These are phyloP conservation scores for Saitoella complicata DNA, from an alignment of 805 yeast species.

Conservation along the genomic window DNA sequence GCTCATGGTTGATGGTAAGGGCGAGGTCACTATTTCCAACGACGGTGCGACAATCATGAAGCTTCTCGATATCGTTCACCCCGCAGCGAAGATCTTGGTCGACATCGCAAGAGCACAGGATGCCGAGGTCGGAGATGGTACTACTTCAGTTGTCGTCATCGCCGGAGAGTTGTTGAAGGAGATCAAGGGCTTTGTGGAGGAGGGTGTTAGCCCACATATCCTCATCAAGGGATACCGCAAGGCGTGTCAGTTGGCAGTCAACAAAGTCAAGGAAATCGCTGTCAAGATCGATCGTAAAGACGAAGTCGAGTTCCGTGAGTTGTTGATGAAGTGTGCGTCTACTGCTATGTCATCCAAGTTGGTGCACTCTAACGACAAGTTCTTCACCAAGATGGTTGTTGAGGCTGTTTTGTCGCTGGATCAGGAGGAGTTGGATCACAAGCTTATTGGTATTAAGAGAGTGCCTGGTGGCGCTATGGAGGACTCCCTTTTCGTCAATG, in stretches of 20 bases:
- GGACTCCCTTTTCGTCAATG: slow-evolving; percentile 74
- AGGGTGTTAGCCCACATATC: slow-evolving; percentile 83
- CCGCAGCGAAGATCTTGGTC: slow-evolving; percentile 92
- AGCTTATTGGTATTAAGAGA: slow-evolving; percentile 83
- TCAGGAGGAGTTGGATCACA: slow-evolving; percentile 70
- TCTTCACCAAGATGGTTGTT: slow-evolving; percentile 92
- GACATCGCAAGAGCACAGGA: slow-evolving; percentile 94
- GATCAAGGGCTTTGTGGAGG: slow-evolving; percentile 80
- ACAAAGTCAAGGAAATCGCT: slow-evolving; percentile 55
- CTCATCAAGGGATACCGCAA: slow-evolving; percentile 75
- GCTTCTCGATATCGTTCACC: slow-evolving; percentile 87
- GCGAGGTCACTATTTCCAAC: slow-evolving; percentile 86
- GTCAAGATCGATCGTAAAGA: slow-evolving; percentile 44
- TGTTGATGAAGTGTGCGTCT: slow-evolving; percentile 80
- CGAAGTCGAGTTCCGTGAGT: slow-evolving; percentile 45
- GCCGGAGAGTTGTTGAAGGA: slow-evolving; percentile 85
- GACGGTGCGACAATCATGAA: slow-evolving; percentile 91
- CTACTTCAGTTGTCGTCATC: slow-evolving; percentile 86
- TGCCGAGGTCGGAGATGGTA: slow-evolving; percentile 97
- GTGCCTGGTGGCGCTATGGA: slow-evolving; percentile 95
- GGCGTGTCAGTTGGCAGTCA: slow-evolving; percentile 65
- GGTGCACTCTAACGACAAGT: slow-evolving; percentile 70
- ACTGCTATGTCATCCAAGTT: slow-evolving; percentile 96
- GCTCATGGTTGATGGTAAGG: slow-evolving; percentile 56
- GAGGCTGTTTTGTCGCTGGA: slow-evolving; percentile 85